Evolutionary conservation across 805 yeast species (phyloP).

Genomic region (Barnettozyma populi): DNA sequence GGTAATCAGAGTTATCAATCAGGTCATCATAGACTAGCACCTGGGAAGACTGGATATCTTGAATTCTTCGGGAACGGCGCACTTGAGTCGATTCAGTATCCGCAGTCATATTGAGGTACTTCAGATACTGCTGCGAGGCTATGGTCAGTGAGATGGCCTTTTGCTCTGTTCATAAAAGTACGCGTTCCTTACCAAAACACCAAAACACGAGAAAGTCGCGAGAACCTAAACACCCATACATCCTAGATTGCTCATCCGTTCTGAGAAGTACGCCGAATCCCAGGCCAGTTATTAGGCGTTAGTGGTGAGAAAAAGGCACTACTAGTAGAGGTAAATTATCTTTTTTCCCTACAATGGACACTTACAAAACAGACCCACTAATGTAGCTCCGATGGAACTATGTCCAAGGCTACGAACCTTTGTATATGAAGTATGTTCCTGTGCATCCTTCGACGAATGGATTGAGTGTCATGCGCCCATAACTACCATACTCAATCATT

Average conservation of each 20-base stretch:
- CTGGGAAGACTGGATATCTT: constrained; percentile 15
- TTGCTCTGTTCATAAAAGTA: neutral
- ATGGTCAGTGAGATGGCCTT: neutral
- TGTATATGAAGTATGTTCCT: too few relatives aligned
- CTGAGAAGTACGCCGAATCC: neutral
- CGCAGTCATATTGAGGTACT: constrained; percentile 4
- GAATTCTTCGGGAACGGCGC: constrained; percentile 24
- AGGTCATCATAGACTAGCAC: constrained; percentile 19
- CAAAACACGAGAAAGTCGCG: neutral
- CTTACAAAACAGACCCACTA: too few relatives aligned
- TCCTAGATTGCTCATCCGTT: neutral
- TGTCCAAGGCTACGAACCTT: neutral
- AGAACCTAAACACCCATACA: neutral
- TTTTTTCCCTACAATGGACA: too few relatives aligned
- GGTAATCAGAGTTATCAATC: constrained; percentile 18
- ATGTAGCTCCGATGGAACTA: too few relatives aligned
- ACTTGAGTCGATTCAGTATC: neutral
- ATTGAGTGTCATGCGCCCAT: neutral
- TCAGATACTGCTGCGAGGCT: neutral
- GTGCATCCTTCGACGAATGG: neutral
- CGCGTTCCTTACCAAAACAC: neutral
- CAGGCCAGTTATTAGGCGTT: neutral
- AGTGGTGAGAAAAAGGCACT: neutral
- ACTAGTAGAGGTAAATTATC: too few relatives aligned
- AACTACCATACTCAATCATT: neutral